Evolutionary conservation across 2,329 filamentous ascomycete genomes (phyloP), one percentile per base, ranked within the genome.

Genomic region (Paraphoma sp.): DNA sequence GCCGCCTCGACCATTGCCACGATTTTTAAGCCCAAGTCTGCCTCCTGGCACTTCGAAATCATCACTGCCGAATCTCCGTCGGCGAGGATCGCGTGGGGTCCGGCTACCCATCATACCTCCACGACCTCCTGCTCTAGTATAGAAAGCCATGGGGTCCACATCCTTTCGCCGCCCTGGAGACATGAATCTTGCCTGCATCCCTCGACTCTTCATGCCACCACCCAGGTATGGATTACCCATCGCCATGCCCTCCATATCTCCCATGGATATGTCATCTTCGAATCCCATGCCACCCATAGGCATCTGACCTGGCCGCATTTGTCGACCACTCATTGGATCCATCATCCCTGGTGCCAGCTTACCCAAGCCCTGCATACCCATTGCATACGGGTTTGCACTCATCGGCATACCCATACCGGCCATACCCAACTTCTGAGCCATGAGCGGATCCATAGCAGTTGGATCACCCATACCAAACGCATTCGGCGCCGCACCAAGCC

Each of bases 391-490:
- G 4, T 16, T 42, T 7, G 10, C 33, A 10, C 33, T 6, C 33
- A 36, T 3, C 2, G 9, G 9, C 33, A 36, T 36, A 3, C 33
- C 33, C 33, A 51, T 44, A 14, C 16, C 7, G 8, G 3, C 16
- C 45, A 50, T 49, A 33, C 41, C 48, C 50, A 56, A 47, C 28
- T 56, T 56, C 29, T 57, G 53, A 11, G 52, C 53, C 40, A 61
- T 40, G 10, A 54, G 57, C 10, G 62, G 57, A 51, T 63, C 60
- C 44, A 59, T 51, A n/a, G 54, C 33, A 29, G 40, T 17, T 14
- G 51, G 49, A 17, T 14, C 40, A 17, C 49, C 51, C 45, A 48
- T 54, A 12, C 36, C 36, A 4, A 42, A 33, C 29, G 17, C 2
- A 12, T 38, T 38, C 18, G 31, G 28, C 11, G 31, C 46, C 1